Conservation (phyloP, 192 early-diverging fungal genomes). For the Haplosporangium gracile region DNA sequence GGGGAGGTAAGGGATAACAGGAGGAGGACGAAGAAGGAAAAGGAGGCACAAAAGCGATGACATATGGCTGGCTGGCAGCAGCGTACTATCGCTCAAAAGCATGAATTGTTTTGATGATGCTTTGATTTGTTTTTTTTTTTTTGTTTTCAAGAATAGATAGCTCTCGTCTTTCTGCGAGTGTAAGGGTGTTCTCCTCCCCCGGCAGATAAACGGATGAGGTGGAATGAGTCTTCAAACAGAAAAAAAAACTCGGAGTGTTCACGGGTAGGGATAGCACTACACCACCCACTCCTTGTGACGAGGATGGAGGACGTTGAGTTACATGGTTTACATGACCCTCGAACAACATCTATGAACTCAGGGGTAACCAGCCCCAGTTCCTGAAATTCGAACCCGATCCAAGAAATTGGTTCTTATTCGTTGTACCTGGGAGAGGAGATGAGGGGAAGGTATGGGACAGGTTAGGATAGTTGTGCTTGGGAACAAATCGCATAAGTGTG, state of each 20-base stretch:
- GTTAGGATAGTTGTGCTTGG: not conserved
- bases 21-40: not conserved
- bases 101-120: conserved; percentile 2
- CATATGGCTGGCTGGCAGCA: not conserved
- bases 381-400: not conserved
- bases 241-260: not conserved
- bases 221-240: not conserved
- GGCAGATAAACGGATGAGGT: not conserved
- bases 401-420: not conserved
- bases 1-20: not conserved
- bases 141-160: not conserved
- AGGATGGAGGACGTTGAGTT: not conserved
- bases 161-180: not conserved
- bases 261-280: not conserved
- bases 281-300: not conserved
- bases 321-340: not conserved
- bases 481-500: not conserved
- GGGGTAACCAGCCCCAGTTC: not conserved
- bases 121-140: not conserved
- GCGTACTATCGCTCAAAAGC: not conserved
- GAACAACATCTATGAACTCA: not conserved
- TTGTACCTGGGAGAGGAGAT: too few species aligned
- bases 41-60: not conserved
- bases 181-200: not conserved
- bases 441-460: not conserved